Percentiles rank a stretch among this genome's conserved stretches.
Evolutionary conservation across 257 asterid species (phyloP).

Genomic region (Knoxia roxburghii): DNA sequence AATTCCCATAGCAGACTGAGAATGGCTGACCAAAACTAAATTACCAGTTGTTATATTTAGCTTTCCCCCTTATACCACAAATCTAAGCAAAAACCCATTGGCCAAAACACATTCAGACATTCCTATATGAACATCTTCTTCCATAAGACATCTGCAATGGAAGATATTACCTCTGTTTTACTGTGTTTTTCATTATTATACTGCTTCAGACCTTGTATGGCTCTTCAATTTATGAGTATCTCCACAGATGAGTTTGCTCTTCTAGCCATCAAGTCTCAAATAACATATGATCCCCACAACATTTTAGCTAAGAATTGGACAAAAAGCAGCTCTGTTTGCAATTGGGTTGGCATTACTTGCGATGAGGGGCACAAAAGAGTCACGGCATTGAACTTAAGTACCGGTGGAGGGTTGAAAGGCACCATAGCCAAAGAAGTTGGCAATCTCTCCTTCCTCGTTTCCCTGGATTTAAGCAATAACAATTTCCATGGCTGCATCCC

Average conservation of each 20-base stretch:
- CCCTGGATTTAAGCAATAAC: conserved; percentile 3
- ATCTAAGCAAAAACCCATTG: too few relatives aligned
- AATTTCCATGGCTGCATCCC: conserved; percentile 10
- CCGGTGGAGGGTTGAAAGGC: background rate
- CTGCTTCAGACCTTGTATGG: background rate
- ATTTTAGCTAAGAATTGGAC: conserved; percentile 12
- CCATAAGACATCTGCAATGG: background rate
- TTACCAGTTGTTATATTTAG: too few relatives aligned
- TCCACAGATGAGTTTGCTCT: conserved; percentile 10
- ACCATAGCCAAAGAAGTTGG: conserved; percentile 10
- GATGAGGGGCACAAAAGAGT: conserved; percentile 5
- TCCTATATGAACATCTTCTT: too few relatives aligned
- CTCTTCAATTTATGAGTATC: background rate
- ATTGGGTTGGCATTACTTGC: conserved; percentile 19
- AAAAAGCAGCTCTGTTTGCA: background rate
- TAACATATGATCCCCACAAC: background rate
- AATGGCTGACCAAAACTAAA: too few relatives aligned
- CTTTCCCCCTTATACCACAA: too few relatives aligned
- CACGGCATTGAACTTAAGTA: conserved; percentile 4
- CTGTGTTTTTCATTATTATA: background rate
- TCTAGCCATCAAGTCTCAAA: background rate
- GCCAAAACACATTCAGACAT: too few relatives aligned
- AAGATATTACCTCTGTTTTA: background rate
- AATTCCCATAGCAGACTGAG: too few relatives aligned
- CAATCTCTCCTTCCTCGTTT: conserved; percentile 14